Base-by-base conservation (phyloP, 176 grass and related monocot genomes). In the Oryza coarctata region DNA sequence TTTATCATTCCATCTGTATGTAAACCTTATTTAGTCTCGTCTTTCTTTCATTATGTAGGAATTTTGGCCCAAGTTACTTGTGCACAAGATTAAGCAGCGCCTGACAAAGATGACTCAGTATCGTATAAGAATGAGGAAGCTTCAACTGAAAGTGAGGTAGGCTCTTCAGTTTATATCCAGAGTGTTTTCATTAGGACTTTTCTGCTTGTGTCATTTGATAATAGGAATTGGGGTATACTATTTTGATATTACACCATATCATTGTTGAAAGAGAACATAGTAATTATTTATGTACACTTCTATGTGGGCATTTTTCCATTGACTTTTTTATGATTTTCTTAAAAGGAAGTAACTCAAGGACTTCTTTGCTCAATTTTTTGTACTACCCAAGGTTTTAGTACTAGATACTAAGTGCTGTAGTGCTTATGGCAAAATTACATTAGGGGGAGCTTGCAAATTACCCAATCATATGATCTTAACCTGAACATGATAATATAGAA, bases 91-190 rank as follows among this genome's bases (percentile, higher is more conserved):
- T 68, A 98, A 91, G 76, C 95, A 98, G 32, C 83, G 95, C 28
- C 73, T 98, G 9, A 95, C 92, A 39, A 98, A 98, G 88, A 98
- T 98, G 95, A 98, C 95, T 38, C 95, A 95, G 33, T 98, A 91
- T 82, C 88, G 92, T 12, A 98, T 95, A 89, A 80, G 95, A 65
- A 98, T 95, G 95, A 94, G 91, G 75, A 98, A 94, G 18, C 88
- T 98, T 79, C 84, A 92, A 74, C 80, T 94, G 76, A 98, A 95
- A 98, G 90, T 98, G 86, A 95, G 95, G 92, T 98, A 89, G 20
- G 44, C 8, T 80, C 8, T 70, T 78, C 9, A 45, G 2, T 34
- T 55, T 5, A 17, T 88, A 50, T 26, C 15, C 41, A 35, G 14
- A n/a, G 14, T 76, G 28, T 72, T 35, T 76, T 65, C 3, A 26